These are phyloP conservation scores for Sphaerobolus stellatus DNA, from an alignment of 1,284 basidiomycete genomes.

Conservation along the genomic window DNA sequence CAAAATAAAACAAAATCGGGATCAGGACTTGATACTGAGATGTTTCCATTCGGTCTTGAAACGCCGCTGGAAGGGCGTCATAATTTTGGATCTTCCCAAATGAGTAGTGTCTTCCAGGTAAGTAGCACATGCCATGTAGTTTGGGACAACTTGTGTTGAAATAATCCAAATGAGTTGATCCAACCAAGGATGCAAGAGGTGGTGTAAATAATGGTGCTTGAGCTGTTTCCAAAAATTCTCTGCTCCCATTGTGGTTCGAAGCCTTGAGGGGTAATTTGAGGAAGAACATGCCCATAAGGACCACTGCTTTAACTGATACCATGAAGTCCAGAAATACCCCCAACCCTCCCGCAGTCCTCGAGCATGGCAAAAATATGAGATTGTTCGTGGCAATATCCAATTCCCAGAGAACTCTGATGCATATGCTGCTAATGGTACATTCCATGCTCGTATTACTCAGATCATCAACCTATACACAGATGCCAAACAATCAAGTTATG, in stretches of 20 bases:
- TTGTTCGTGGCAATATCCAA: no score
- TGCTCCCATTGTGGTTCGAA: conserved; percentile 35
- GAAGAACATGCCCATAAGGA: conserved; percentile 34
- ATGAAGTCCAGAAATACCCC: conserved; percentile 36
- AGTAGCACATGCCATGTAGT: conserved; percentile 19
- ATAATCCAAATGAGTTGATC: conserved; percentile 35
- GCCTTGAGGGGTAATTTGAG: conserved; percentile 20
- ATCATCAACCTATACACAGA: no score
- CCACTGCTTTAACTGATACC: conserved; percentile 34
- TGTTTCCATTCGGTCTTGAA: conserved; percentile 21
- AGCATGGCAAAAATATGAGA: conserved; percentile 28
- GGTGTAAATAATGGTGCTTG: conserved; percentile 32
- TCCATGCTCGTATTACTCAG: no score
- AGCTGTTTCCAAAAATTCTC: conserved; percentile 36
- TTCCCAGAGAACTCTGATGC: no score
- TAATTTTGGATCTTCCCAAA: conserved; percentile 14
- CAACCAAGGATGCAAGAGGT: conserved; percentile 26
- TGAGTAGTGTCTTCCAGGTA: conserved; percentile 17
- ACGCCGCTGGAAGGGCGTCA: conserved; percentile 14
- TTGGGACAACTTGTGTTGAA: conserved; percentile 24
- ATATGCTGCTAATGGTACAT: no score
- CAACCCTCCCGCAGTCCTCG: conserved; percentile 33
- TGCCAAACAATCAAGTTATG: no score
- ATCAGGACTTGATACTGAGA: no score
- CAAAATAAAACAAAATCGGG: no score